phyloP scores from a whole-genome alignment of 1,139 yeast species.

The Casaregolazyma lundiana region DNA sequence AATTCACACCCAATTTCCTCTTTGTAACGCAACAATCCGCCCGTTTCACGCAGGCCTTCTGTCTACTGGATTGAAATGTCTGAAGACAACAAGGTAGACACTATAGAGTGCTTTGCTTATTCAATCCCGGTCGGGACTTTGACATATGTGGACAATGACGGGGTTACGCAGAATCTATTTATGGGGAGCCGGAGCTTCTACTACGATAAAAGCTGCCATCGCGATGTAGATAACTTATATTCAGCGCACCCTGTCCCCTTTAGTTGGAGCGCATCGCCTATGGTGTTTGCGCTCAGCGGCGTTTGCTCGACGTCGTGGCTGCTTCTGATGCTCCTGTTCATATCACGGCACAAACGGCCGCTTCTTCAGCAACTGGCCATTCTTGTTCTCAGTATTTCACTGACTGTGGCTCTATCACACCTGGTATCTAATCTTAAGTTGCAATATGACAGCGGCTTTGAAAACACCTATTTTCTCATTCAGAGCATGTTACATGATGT shows the following conservation, averaged over 20 bases:
- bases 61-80: too few relatives aligned
- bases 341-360: slow-evolving; percentile 33
- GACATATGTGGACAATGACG: slow-evolving; percentile 18
- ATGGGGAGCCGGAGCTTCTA: slow-evolving; percentile 8
- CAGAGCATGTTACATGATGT: slow-evolving; percentile 44
- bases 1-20: neutral
- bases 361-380: slow-evolving; percentile 34
- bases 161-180: slow-evolving; percentile 12
- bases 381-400: slow-evolving; percentile 28
- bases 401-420: slow-evolving; percentile 30
- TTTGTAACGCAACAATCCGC: neutral
- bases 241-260: slow-evolving; percentile 26
- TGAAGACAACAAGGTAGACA: neutral
- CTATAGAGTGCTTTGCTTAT: slow-evolving; percentile 14
- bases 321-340: slow-evolving; percentile 28
- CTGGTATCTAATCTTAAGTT: slow-evolving; percentile 25
- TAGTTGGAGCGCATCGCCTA: slow-evolving; percentile 34
- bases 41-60: neutral
- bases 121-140: slow-evolving; percentile 26
- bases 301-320: slow-evolving; percentile 36
- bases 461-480: slow-evolving; percentile 51
- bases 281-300: slow-evolving; percentile 33
- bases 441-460: slow-evolving; percentile 48
- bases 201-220: slow-evolving; percentile 5
- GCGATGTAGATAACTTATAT: neutral